Evolutionary conservation across 768 basidiomycete genomes (phyloP).

Genomic region (Pisolithus sp.): DNA sequence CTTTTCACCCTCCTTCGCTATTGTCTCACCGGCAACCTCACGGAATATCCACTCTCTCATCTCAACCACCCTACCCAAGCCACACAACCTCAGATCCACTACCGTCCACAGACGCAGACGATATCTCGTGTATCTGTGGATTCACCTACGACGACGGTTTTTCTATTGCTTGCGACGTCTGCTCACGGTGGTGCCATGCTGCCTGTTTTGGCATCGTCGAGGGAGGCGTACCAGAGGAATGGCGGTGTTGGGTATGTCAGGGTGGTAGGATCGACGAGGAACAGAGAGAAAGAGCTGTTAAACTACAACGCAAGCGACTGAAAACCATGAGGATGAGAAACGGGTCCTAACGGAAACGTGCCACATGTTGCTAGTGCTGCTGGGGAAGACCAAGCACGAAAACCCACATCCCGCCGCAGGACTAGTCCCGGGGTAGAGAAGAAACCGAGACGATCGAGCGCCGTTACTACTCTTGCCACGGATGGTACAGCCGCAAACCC

Average conservation of each 20-base stretch:
- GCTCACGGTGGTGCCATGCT: constrained; percentile 79
- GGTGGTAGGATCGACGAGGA: constrained; percentile 35
- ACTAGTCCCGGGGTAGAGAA: constrained; percentile 35
- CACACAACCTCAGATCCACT: constrained; percentile 6
- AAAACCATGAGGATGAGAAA: constrained; percentile 26
- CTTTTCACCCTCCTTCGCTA: constrained; percentile 14
- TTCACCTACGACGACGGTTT: constrained; percentile 74
- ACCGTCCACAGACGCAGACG: constrained; percentile 33
- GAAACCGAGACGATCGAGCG: constrained; percentile 31
- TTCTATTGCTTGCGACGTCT: constrained; percentile 79
- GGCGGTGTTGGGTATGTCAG: constrained; percentile 67
- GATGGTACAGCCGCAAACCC: constrained; percentile 23
- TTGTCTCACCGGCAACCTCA: constrained; percentile 1
- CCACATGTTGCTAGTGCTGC: neutral
- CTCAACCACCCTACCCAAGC: neutral
- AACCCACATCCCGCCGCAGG: constrained; percentile 27
- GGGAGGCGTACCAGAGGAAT: constrained; percentile 63
- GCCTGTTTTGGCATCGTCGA: constrained; percentile 65
- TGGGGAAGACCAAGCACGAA: constrained; percentile 12
- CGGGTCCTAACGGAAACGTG: constrained; percentile 17
- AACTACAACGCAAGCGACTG: constrained; percentile 37
- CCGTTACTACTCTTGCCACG: constrained; percentile 27
- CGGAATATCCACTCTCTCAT: neutral
- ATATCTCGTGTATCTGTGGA: constrained; percentile 70
- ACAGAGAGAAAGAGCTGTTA: constrained; percentile 43